A percentile compares a stretch with the other conserved stretches of the same genome.
phyloP scores from a whole-genome alignment of 2,329 filamentous ascomycete species.

The Neobulgaria alba region DNA sequence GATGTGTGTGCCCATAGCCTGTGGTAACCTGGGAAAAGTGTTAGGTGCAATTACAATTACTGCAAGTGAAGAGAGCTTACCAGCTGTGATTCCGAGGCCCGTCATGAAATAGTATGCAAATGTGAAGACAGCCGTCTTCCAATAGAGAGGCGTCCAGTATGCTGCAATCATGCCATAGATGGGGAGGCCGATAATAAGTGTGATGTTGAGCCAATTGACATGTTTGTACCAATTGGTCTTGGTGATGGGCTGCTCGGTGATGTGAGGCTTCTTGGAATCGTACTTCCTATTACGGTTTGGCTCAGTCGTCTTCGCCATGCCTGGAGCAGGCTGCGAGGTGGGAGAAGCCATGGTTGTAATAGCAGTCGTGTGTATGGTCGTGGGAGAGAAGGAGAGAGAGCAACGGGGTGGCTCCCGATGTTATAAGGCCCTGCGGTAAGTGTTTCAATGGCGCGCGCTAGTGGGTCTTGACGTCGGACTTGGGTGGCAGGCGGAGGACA shows the following conservation, averaged over 20 bases:
- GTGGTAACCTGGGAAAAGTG: constrained; percentile 52
- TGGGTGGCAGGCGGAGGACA: neutral
- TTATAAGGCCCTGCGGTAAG: neutral
- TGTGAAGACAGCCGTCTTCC: constrained; percentile 65
- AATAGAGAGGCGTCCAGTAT: constrained; percentile 67
- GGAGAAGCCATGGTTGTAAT: constrained; percentile 19
- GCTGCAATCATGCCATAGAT: constrained; percentile 63
- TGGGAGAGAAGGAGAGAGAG: neutral
- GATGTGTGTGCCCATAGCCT: constrained; percentile 81
- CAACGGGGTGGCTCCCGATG: neutral
- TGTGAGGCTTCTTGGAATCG: constrained; percentile 67
- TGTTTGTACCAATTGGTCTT: constrained; percentile 83
- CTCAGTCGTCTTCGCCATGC: constrained; percentile 24
- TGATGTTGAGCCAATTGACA: constrained; percentile 87
- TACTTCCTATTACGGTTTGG: constrained; percentile 32
- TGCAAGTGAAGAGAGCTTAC: constrained; percentile 35
- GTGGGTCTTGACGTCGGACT: neutral
- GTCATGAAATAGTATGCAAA: constrained; percentile 78
- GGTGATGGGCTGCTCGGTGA: constrained; percentile 75
- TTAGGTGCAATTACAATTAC: neutral
- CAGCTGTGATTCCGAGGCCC: constrained; percentile 70
- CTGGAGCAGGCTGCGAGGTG: constrained; percentile 17
- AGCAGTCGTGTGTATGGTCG: neutral
- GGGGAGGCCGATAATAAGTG: constrained; percentile 71
- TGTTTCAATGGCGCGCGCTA: neutral